Evolutionary conservation across 1,139 yeast species (phyloP).

Genomic region (Lodderomyces beijingensis): DNA sequence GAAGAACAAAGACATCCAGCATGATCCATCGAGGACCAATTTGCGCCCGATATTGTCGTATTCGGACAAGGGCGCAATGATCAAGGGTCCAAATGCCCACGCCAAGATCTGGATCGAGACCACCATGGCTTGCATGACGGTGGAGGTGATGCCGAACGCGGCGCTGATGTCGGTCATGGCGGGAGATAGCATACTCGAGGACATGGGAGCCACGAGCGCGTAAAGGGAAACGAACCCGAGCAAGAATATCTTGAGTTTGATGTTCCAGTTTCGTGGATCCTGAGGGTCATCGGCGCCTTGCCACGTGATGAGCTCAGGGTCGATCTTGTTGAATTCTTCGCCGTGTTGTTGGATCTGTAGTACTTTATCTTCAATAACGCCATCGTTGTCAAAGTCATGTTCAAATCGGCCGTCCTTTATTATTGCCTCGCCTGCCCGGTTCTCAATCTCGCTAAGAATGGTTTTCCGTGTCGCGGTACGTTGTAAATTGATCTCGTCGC

Average conservation of each 20-base stretch:
- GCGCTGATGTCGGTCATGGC: conserved; percentile 33
- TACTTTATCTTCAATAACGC: conserved; percentile 17
- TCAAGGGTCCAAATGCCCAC: conserved; percentile 45
- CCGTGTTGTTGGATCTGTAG: conserved; percentile 33
- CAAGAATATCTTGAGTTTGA: conserved; percentile 23
- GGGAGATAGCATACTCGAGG: conserved; percentile 44
- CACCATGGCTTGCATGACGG: conserved; percentile 32
- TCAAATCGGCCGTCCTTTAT: conserved; percentile 5
- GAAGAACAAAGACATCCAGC: conserved; percentile 34
- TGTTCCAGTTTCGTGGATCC: conserved; percentile 40
- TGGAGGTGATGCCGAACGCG: conserved; percentile 31
- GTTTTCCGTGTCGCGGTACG: conserved; percentile 37
- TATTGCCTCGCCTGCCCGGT: conserved; percentile 16
- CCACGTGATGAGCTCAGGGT: conserved; percentile 45
- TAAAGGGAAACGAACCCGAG: conserved; percentile 37
- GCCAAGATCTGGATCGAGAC: conserved; percentile 44
- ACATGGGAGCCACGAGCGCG: conserved; percentile 44
- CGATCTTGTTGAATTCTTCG: conserved; percentile 33
- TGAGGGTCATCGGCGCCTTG: conserved; percentile 33
- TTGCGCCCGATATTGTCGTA: conserved; percentile 40
- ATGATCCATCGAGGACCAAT: conserved; percentile 33
- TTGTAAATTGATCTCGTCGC: conserved; percentile 27
- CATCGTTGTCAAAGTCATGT: conserved; percentile 9
- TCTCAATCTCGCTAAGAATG: conserved; percentile 32
- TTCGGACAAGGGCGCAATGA: conserved; percentile 44